These are phyloP conservation scores for Hyparrhenia diplandra DNA, from an alignment of 176 grass and related monocot genomes.

Conservation along the genomic window DNA sequence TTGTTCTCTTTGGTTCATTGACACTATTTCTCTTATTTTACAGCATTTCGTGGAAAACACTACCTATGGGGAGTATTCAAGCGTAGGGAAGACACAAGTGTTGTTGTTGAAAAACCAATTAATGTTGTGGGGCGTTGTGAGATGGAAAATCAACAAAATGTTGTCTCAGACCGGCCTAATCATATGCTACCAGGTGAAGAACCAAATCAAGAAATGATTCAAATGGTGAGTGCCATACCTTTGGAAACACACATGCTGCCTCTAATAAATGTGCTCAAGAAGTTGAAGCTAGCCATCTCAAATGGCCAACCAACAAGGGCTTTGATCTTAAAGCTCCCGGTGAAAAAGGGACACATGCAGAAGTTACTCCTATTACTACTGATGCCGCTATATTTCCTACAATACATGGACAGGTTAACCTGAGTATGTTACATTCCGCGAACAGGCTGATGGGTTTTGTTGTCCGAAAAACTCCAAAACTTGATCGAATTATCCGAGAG, in stretches of 20 bases:
- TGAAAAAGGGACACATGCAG: background rate
- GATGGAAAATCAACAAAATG: background rate
- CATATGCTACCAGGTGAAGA: background rate
- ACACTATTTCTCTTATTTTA: background rate
- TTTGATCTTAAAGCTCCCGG: background rate
- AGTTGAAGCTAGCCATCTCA: background rate
- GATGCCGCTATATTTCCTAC: background rate
- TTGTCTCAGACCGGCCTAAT: background rate
- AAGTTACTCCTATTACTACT: background rate
- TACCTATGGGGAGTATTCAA: conserved; percentile 59
- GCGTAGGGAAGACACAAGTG: background rate
- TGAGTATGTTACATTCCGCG: background rate
- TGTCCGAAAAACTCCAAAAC: background rate
- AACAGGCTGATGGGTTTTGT: background rate
- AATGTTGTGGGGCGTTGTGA: background rate
- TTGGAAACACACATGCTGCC: background rate
- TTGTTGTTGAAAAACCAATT: background rate
- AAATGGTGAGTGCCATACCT: accelerated
- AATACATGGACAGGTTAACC: background rate
- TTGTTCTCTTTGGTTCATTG: background rate
- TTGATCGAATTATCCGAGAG: background rate
- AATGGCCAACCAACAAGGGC: background rate
- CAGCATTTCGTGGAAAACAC: conserved; percentile 34
- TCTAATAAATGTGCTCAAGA: background rate
- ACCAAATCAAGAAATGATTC: background rate